phyloP scores from a whole-genome alignment of 2,329 filamentous ascomycete species.

The Paracamarosporium sp. region DNA sequence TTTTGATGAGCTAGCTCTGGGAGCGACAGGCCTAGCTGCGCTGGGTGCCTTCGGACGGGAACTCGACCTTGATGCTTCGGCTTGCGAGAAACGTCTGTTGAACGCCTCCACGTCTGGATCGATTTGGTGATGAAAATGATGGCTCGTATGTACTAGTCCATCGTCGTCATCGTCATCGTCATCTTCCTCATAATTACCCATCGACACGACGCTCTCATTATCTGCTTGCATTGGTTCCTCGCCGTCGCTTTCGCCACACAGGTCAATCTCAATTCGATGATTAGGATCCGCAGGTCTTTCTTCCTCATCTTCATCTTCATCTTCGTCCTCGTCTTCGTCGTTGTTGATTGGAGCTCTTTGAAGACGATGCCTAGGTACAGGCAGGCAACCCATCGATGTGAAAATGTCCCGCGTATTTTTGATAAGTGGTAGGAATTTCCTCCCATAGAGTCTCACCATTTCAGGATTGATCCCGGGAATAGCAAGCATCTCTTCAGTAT shows the following conservation, averaged over 20 bases:
- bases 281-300: slow-evolving; percentile 55
- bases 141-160: slow-evolving; percentile 29
- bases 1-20: slow-evolving; percentile 23
- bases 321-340: slow-evolving; percentile 43
- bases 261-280: slow-evolving; percentile 55
- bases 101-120: slow-evolving; percentile 39
- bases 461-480: slow-evolving; percentile 69
- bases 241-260: slow-evolving; percentile 45
- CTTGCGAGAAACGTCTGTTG: slow-evolving; percentile 33
- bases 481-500: slow-evolving; percentile 65
- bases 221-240: slow-evolving; percentile 22
- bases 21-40: slow-evolving; percentile 15
- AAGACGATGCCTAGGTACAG: slow-evolving; percentile 19
- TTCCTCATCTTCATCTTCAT: slow-evolving; percentile 48
- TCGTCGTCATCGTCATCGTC: slow-evolving; percentile 30
- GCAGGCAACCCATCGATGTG: slow-evolving; percentile 11
- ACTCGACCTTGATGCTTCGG: slow-evolving; percentile 15
- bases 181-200: slow-evolving; percentile 28
- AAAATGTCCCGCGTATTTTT: slow-evolving; percentile 36
- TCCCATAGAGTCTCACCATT: slow-evolving; percentile 68
- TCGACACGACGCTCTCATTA: slow-evolving; percentile 27
- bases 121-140: slow-evolving; percentile 33
- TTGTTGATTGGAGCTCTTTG: slow-evolving; percentile 17
- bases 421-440: slow-evolving; percentile 66
- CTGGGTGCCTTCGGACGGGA: slow-evolving; percentile 14